phyloP scores from a whole-genome alignment of 2,329 filamentous ascomycete genomes.

The Orbilia javanica region DNA sequence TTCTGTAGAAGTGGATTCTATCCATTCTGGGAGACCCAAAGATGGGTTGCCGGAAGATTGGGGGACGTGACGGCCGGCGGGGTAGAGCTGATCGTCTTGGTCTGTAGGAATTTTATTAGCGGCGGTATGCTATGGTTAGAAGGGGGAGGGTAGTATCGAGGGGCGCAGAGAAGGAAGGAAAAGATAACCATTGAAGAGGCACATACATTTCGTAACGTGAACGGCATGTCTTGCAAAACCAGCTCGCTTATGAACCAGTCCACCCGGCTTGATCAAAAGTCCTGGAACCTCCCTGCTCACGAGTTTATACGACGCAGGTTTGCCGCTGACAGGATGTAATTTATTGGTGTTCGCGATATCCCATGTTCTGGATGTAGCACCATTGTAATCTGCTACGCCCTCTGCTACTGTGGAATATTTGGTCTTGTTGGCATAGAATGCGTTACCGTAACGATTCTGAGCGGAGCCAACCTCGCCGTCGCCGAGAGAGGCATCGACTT shows the following conservation, averaged over 20 bases:
- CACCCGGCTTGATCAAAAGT: conserved; percentile 82
- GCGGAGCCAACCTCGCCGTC: conserved; percentile 81
- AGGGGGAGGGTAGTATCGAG: background rate
- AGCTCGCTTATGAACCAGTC: conserved; percentile 88
- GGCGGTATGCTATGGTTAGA: background rate
- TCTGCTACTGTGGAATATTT: conserved; percentile 78
- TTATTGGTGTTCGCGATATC: conserved; percentile 88
- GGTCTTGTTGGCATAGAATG: conserved; percentile 86
- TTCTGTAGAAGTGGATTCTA: conserved; percentile 70
- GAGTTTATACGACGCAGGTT: conserved; percentile 87
- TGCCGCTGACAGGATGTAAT: conserved; percentile 86
- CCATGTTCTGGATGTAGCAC: conserved; percentile 83
- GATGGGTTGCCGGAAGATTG: conserved; percentile 86
- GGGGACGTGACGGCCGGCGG: conserved; percentile 86
- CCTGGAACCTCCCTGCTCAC: conserved; percentile 85
- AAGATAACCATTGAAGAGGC: conserved; percentile 5
- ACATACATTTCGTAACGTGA: conserved; percentile 87
- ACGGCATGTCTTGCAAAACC: conserved; percentile 88
- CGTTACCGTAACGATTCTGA: conserved; percentile 90
- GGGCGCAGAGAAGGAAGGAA: background rate
- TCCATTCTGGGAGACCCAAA: conserved; percentile 80
- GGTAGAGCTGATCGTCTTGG: conserved; percentile 83
- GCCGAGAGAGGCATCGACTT: conserved; percentile 79
- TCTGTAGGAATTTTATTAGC: conserved; percentile 68
- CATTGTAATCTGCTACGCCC: conserved; percentile 83